phyloP scores from a whole-genome alignment of 2,329 filamentous ascomycete genomes.

The Capronia coronata region DNA sequence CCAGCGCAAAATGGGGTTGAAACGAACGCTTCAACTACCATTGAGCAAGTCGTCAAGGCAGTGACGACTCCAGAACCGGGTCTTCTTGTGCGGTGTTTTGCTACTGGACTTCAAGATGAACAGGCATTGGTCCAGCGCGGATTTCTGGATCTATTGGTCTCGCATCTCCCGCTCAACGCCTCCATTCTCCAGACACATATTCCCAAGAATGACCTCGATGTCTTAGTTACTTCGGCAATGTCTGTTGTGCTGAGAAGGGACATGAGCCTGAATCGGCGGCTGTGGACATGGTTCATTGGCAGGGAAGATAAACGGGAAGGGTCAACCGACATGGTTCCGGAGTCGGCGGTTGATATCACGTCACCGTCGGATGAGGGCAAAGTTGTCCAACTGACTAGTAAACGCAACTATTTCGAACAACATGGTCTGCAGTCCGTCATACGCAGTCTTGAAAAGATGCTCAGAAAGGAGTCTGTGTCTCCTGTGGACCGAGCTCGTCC shows the following conservation, averaged over 20 bases:
- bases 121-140: slow-evolving; percentile 89
- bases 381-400: slow-evolving; percentile 33
- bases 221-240: slow-evolving; percentile 74
- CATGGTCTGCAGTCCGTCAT: slow-evolving; percentile 70
- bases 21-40: slow-evolving; percentile 35
- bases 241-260: slow-evolving; percentile 83
- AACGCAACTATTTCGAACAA: slow-evolving; percentile 74
- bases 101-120: slow-evolving; percentile 77
- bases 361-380: slow-evolving; percentile 6
- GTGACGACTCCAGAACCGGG: slow-evolving; percentile 86
- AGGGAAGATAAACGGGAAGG: slow-evolving; percentile 48
- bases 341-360: slow-evolving; percentile 1
- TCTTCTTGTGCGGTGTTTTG: slow-evolving; percentile 81
- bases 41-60: slow-evolving; percentile 54
- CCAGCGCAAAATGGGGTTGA: slow-evolving; percentile 24
- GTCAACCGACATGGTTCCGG: slow-evolving; percentile 12
- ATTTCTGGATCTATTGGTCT: slow-evolving; percentile 86
- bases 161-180: slow-evolving; percentile 79
- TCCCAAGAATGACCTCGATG: slow-evolving; percentile 67
- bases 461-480: slow-evolving; percentile 50
- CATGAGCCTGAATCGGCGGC: slow-evolving; percentile 88
- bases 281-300: slow-evolving; percentile 96
- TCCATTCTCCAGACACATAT: slow-evolving; percentile 70
- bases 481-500: slow-evolving; percentile 70
- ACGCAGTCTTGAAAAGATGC: slow-evolving; percentile 68